Conservation (phyloP, 2,329 filamentous ascomycete species). For the Talaromyces atroroseus region DNA sequence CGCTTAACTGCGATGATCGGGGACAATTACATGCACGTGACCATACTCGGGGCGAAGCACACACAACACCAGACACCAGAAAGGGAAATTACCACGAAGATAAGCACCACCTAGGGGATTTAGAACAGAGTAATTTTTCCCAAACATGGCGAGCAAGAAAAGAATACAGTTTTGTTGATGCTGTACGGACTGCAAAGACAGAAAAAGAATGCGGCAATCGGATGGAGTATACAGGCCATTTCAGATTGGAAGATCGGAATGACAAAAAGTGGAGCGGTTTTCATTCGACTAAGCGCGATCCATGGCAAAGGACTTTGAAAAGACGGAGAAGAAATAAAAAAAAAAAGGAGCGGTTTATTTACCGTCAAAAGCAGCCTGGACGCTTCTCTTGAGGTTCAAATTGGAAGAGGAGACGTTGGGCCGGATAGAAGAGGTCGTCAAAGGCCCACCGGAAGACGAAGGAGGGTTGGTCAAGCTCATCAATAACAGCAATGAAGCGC, state of each 20-base stretch:
- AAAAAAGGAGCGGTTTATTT: slow-evolving; percentile 23
- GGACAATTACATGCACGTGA: slow-evolving; percentile 2
- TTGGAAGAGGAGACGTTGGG: slow-evolving; percentile 25
- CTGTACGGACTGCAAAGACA: background rate
- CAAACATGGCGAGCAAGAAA: slow-evolving; percentile 31
- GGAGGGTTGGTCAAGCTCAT: slow-evolving; percentile 42
- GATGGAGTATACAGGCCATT: slow-evolving; percentile 9
- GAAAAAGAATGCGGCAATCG: slow-evolving; percentile 6
- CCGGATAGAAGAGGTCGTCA: slow-evolving; percentile 31
- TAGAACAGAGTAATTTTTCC: slow-evolving; percentile 34
- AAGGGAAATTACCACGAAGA: slow-evolving; percentile 37
- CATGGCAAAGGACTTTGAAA: background rate
- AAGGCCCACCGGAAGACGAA: slow-evolving; percentile 31
- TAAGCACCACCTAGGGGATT: slow-evolving; percentile 34
- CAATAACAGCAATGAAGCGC: slow-evolving; percentile 5
- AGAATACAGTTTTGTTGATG: slow-evolving; percentile 3
- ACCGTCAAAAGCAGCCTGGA: slow-evolving; percentile 44
- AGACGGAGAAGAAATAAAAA: background rate
- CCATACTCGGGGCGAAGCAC: background rate
- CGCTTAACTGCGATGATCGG: background rate
- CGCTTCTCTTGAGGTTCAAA: slow-evolving; percentile 37
- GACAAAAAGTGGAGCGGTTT: slow-evolving; percentile 5
- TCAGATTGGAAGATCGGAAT: slow-evolving; percentile 8
- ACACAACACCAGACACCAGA: slow-evolving; percentile 1
- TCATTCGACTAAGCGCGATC: slow-evolving; percentile 4